Percentiles rank a stretch among this genome's conserved stretches.
These are phyloP conservation scores for Thalia dealbata DNA, from an alignment of 176 grass and related monocot species.

Conservation along the genomic window DNA sequence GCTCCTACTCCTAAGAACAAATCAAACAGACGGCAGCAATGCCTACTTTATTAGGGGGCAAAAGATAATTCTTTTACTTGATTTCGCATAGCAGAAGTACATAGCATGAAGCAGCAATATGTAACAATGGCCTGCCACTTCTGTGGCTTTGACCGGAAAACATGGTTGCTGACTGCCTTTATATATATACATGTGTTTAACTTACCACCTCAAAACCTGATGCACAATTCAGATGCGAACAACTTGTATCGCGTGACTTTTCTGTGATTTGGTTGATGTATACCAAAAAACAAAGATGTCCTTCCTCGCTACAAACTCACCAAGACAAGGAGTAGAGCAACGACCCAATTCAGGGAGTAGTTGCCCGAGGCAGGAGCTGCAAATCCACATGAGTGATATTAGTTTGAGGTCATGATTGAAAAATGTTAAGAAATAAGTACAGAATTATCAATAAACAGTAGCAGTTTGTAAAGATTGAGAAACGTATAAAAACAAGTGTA, in stretches of 20 bases:
- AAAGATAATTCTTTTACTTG: conserved; percentile 18
- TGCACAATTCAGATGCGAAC: conserved; percentile 10
- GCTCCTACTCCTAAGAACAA: background rate
- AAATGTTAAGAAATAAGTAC: background rate
- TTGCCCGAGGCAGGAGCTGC: conserved; percentile 19
- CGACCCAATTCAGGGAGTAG: conserved; percentile 12
- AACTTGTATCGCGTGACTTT: conserved; percentile 6
- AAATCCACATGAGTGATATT: conserved; percentile 7
- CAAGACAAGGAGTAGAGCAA: conserved; percentile 14
- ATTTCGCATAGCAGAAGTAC: conserved; percentile 13
- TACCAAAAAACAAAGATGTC: conserved; percentile 7
- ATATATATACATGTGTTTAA: conserved; percentile 33
- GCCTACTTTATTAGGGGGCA: background rate
- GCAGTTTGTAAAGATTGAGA: background rate
- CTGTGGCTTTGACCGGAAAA: conserved; percentile 34
- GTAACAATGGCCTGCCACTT: conserved; percentile 33
- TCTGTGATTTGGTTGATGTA: conserved; percentile 2
- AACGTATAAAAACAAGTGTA: background rate
- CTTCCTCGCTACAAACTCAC: conserved; percentile 21
- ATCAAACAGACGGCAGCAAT: background rate
- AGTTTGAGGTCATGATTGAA: background rate
- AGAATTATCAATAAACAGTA: background rate
- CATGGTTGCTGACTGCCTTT: conserved; percentile 24
- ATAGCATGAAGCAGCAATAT: conserved; percentile 21
- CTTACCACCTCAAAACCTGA: background rate